Conservation (phyloP, 1,284 basidiomycete genomes). For the Lentinula novae-zelandiae region DNA sequence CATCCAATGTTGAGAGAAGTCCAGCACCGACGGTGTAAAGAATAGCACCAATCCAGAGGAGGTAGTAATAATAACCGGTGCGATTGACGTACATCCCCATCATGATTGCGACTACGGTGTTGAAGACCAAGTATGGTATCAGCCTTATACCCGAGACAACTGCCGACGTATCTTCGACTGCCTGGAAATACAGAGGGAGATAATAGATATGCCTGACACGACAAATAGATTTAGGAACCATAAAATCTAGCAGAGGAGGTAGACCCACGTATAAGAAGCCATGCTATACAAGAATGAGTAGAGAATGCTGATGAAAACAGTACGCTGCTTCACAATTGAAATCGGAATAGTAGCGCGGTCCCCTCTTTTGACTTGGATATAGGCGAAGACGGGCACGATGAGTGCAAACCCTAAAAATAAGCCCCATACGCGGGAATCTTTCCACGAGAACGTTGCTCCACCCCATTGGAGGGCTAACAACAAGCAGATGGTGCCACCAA, state of each 20-base stretch:
- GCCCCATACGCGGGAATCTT: conserved; percentile 13
- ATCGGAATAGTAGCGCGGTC: conserved; percentile 17
- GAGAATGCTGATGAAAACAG: conserved; percentile 5
- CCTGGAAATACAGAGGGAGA: conserved; percentile 42
- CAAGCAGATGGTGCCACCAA: conserved; percentile 14
- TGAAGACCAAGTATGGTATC: conserved; percentile 14
- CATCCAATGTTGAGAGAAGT: conserved; percentile 13
- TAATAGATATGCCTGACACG: conserved; percentile 5
- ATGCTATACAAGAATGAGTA: conserved; percentile 4
- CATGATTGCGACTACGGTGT: conserved; percentile 34
- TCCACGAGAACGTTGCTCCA: conserved; percentile 16
- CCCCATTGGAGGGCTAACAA: conserved; percentile 21
- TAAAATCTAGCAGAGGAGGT: conserved; percentile 9
- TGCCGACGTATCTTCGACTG: conserved; percentile 31
- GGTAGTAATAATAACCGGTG: conserved; percentile 15
- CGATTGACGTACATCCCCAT: conserved; percentile 24
- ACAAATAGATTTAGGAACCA: conserved; percentile 24
- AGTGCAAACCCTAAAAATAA: conserved; percentile 18
- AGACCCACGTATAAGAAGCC: conserved; percentile 9
- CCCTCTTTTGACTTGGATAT: conserved; percentile 13
- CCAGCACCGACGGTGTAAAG: conserved; percentile 14
- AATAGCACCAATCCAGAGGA: conserved; percentile 11
- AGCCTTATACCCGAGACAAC: conserved; percentile 25
- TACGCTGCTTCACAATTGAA: conserved; percentile 17
- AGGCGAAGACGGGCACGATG: conserved; percentile 14